A percentile compares a stretch with the other conserved stretches of the same genome.
phyloP scores from a whole-genome alignment of 306 rosid genomes.

The Begonia loranthoides region DNA sequence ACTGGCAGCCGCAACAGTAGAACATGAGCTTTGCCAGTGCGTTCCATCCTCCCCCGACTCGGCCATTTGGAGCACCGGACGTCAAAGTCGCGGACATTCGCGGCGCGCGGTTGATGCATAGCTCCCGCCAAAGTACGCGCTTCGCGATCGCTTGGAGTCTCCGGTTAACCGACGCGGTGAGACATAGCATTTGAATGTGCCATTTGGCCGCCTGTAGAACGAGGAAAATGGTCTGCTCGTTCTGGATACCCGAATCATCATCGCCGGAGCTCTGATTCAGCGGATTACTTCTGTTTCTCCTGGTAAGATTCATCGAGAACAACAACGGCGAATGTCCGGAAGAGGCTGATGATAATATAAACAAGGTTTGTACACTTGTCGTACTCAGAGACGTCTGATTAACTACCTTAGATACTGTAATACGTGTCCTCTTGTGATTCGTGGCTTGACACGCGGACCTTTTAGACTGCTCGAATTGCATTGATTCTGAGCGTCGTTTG shows the following conservation, averaged over 20 bases:
- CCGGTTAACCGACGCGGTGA: constrained; percentile 30
- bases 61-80: constrained; percentile 14
- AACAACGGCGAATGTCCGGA: no score
- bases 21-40: constrained; percentile 50
- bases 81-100: constrained; percentile 27
- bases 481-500: no score
- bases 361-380: no score
- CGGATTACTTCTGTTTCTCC: no score
- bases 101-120: constrained; percentile 41
- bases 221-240: constrained; percentile 32
- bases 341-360: no score
- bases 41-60: constrained; percentile 54
- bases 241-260: constrained; percentile 24
- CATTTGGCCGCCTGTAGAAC: constrained; percentile 33
- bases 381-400: no score
- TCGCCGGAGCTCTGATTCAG: neutral
- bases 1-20: constrained; percentile 41
- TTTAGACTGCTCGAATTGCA: no score
- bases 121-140: constrained; percentile 38
- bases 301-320: no score
- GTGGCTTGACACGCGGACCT: no score
- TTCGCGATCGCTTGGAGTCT: constrained; percentile 43
- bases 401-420: no score
- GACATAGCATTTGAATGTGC: constrained; percentile 34
- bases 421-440: no score